Evolutionary conservation across 768 basidiomycete species (phyloP).

Genomic region (Boletus reticuloceps): DNA sequence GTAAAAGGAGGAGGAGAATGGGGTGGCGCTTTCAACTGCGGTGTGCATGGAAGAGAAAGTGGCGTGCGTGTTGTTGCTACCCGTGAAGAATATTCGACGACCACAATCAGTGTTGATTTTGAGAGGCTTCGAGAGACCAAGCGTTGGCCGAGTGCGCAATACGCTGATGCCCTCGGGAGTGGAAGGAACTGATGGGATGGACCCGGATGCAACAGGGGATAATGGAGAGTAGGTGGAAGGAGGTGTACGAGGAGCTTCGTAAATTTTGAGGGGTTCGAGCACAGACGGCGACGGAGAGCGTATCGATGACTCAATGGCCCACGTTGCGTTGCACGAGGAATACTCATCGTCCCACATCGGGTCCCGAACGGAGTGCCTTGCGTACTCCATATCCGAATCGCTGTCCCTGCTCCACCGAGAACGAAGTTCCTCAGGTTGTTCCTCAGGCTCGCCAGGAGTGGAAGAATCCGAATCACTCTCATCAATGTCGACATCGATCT

Average conservation of each 20-base stretch:
- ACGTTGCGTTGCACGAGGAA: constrained; percentile 51
- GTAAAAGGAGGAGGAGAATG: constrained; percentile 57
- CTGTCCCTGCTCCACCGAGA: constrained; percentile 62
- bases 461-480: constrained; percentile 63
- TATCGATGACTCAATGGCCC: constrained; percentile 51
- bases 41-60: constrained; percentile 70
- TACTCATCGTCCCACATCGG: constrained; percentile 34
- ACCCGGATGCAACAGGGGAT: constrained; percentile 38
- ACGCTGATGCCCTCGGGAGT: constrained; percentile 56
- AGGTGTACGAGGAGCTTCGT: constrained; percentile 48
- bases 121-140: constrained; percentile 41
- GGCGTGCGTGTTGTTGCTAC: constrained; percentile 43
- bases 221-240: constrained; percentile 50
- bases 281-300: constrained; percentile 43
- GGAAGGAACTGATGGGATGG: constrained; percentile 46
- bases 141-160: constrained; percentile 36
- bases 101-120: constrained; percentile 56
- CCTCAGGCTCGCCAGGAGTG: constrained; percentile 41
- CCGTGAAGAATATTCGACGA: constrained; percentile 35
- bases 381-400: constrained; percentile 35
- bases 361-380: constrained; percentile 29
- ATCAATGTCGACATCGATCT: constrained; percentile 62
- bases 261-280: constrained; percentile 38
- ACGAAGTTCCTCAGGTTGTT: constrained; percentile 38
- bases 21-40: constrained; percentile 61